Conservation (phyloP, 2,329 filamentous ascomycete genomes). For the Talaromyces sp. region DNA sequence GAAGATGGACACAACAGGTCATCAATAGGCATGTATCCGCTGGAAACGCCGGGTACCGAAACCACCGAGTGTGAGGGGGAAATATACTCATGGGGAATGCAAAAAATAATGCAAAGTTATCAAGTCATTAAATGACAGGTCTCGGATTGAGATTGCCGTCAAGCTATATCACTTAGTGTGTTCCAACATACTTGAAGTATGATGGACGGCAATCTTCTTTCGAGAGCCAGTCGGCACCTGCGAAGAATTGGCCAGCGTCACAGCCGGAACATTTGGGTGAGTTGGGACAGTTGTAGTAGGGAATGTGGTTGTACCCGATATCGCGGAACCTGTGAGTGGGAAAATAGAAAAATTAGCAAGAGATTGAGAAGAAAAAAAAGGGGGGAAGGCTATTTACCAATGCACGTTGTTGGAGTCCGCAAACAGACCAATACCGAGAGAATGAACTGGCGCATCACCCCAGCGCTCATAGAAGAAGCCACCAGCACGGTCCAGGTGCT, state of each 20-base stretch:
- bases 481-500: slow-evolving; percentile 88
- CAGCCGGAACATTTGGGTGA: slow-evolving; percentile 91
- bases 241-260: slow-evolving; percentile 82
- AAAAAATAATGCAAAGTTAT: slow-evolving; percentile 23
- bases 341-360: slow-evolving; percentile 7
- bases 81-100: slow-evolving; percentile 31
- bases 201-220: slow-evolving; percentile 92
- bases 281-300: slow-evolving; percentile 98
- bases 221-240: slow-evolving; percentile 81
- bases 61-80: slow-evolving; percentile 18
- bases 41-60: slow-evolving; percentile 29
- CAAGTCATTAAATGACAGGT: slow-evolving; percentile 22
- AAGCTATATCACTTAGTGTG: slow-evolving; percentile 58
- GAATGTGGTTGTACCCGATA: slow-evolving; percentile 97
- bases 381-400: slow-evolving; percentile 64
- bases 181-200: slow-evolving; percentile 95
- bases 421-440: slow-evolving; percentile 87
- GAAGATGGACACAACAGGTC: slow-evolving; percentile 18
- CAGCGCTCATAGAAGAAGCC: slow-evolving; percentile 99
- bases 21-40: slow-evolving; percentile 31
- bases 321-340: slow-evolving; percentile 87
- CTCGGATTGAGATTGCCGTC: slow-evolving; percentile 11
- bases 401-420: slow-evolving; percentile 89
- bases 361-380: background rate
- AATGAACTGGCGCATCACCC: slow-evolving; percentile 97